phyloP scores from a whole-genome alignment of 2,329 filamentous ascomycete species.

The Falciphora oryzae region DNA sequence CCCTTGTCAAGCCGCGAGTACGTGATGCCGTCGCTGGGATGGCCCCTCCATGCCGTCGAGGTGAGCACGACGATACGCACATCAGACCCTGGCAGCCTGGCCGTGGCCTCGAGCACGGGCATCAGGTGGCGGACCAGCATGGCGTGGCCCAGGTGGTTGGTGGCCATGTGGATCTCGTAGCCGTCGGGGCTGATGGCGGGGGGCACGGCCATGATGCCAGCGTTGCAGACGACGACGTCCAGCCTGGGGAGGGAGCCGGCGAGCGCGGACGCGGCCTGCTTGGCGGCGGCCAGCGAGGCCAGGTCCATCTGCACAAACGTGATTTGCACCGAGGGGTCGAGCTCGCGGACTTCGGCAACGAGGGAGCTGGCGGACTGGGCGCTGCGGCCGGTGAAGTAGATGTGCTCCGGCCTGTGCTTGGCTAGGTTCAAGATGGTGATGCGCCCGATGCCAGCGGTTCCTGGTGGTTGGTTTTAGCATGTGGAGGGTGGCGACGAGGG shows the following conservation, averaged over 20 bases:
- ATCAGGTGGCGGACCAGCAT: conserved; percentile 31
- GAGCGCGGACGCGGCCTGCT: conserved; percentile 22
- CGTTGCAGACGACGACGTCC: conserved; percentile 40
- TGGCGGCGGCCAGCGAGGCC: conserved; percentile 31
- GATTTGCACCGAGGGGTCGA: conserved; percentile 15
- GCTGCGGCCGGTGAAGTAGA: conserved; percentile 48
- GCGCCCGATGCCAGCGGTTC: conserved; percentile 36
- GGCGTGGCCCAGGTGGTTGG: conserved; percentile 40
- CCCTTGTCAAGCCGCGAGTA: conserved; percentile 20
- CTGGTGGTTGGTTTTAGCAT: conserved; percentile 9
- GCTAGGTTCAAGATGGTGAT: conserved; percentile 34
- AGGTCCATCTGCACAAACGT: conserved; percentile 36
- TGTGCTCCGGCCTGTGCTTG: conserved; percentile 39
- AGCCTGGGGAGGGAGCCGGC: conserved; percentile 28
- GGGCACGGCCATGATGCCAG: conserved; percentile 34
- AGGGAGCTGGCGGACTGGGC: conserved; percentile 31
- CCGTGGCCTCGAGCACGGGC: conserved; percentile 19
- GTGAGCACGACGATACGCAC: conserved; percentile 22
- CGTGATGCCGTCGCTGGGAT: conserved; percentile 18
- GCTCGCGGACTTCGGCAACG: conserved; percentile 25
- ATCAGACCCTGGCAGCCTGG: conserved; percentile 17
- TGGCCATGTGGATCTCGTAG: conserved; percentile 39
- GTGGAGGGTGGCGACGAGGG: not conserved
- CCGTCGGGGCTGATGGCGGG: conserved; percentile 33
- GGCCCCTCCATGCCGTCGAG: conserved; percentile 18